Conservation (phyloP, 352 stramenopile species). For the Halophytophthora polymorphica region DNA sequence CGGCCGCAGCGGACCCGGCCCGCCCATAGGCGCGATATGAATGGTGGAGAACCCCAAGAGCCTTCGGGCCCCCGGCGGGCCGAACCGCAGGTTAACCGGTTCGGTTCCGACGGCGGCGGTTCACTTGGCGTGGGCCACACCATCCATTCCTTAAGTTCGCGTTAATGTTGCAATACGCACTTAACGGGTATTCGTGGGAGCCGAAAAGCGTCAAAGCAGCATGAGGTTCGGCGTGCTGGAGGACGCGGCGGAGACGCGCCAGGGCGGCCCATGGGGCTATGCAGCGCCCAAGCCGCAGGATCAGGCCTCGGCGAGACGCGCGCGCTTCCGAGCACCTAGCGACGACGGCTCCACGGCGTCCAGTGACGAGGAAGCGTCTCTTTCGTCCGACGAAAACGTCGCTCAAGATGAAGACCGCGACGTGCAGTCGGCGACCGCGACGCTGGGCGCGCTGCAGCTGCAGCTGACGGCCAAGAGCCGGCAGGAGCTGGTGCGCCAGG, state of each 20-base stretch:
- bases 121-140: conserved; percentile 25
- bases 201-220: background rate
- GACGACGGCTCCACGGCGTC: conserved; percentile 39
- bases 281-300: conserved; percentile 1
- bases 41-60: conserved; percentile 42
- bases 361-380: conserved; percentile 36
- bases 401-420: conserved; percentile 5
- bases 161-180: background rate
- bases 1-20: background rate
- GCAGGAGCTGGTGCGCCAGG: conserved; percentile 58
- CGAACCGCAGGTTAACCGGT: conserved; percentile 1
- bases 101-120: conserved; percentile 8
- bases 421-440: conserved; percentile 11
- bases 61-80: conserved; percentile 6
- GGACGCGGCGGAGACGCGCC: conserved; percentile 19
- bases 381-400: conserved; percentile 12
- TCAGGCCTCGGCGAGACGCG: background rate
- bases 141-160: conserved; percentile 1
- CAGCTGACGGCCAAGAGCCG: conserved; percentile 28
- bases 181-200: background rate
- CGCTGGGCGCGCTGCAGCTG: conserved; percentile 22
- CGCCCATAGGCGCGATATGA: conserved; percentile 31
- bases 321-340: conserved; percentile 51
- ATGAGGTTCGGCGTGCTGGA: conserved; percentile 57
- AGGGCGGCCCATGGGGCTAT: background rate